Evolutionary conservation across 176 grass and related monocot genomes (phyloP).

Genomic region (Avena insularis): DNA sequence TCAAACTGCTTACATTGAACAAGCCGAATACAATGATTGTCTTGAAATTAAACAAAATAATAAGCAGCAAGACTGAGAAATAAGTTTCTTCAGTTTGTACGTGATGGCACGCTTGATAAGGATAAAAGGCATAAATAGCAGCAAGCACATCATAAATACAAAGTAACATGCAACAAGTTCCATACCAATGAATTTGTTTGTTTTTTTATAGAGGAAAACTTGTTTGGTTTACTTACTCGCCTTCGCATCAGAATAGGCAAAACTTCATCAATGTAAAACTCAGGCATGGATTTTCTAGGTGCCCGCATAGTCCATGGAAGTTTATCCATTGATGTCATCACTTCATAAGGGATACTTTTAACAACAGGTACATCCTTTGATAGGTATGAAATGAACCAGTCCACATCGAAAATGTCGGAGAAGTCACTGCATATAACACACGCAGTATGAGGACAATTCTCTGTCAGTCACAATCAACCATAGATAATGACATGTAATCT

Average conservation of each 20-base stretch:
- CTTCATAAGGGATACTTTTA: conserved; percentile 81
- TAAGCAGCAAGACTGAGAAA: not conserved
- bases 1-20: not conserved
- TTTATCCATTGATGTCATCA: conserved; percentile 96
- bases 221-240: conserved; percentile 69
- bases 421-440: conserved; percentile 72
- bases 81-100: not conserved
- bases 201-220: conserved; percentile 5
- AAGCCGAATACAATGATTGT: not conserved
- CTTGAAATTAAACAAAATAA: not conserved
- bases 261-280: conserved; percentile 87
- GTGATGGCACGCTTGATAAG: not conserved
- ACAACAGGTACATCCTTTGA: conserved; percentile 82
- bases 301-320: conserved; percentile 92
- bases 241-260: conserved; percentile 89
- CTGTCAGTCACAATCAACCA: not conserved
- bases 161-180: conserved; percentile 21
- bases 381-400: conserved; percentile 86
- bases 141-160: not conserved
- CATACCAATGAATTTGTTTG: conserved; percentile 1
- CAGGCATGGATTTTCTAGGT: conserved; percentile 91
- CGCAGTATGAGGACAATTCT: conserved; percentile 18
- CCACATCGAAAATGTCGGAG: conserved; percentile 86
- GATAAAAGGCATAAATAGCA: conserved; percentile 26
- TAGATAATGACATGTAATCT: not conserved